A percentile compares a stretch with the other conserved stretches of the same genome.
phyloP scores from a whole-genome alignment of 495 filamentous ascomycete species.

The Apodospora peruviana region DNA sequence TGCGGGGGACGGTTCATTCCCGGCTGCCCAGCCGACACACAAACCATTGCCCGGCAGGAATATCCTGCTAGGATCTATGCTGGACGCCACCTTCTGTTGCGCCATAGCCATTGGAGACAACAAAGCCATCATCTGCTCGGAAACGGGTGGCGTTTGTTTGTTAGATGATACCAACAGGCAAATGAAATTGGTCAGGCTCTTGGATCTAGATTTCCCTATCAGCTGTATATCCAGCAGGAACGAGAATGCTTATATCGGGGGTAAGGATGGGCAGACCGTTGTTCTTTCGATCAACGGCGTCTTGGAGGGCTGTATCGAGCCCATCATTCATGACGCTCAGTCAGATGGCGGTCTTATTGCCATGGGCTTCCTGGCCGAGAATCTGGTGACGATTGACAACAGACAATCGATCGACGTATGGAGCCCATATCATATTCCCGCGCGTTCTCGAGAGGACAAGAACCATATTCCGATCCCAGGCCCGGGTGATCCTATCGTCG shows the following conservation, averaged over 20 bases:
- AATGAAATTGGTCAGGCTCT: conserved; percentile 60
- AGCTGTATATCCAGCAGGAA: conserved; percentile 52
- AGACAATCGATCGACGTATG: conserved; percentile 67
- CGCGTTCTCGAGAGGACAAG: conserved; percentile 19
- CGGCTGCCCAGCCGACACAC: conserved; percentile 28
- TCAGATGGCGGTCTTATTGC: conserved; percentile 43
- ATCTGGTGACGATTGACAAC: conserved; percentile 70
- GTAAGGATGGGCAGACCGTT: conserved; percentile 39
- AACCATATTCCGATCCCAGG: conserved; percentile 51
- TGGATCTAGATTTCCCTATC: conserved; percentile 57
- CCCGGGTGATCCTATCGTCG: conserved; percentile 73
- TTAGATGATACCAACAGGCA: conserved; percentile 71
- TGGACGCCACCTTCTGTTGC: conserved; percentile 77
- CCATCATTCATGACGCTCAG: conserved; percentile 21
- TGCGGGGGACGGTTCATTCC: conserved; percentile 31
- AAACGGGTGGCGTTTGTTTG: conserved; percentile 67
- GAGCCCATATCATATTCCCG: conserved; percentile 34
- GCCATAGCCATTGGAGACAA: conserved; percentile 67
- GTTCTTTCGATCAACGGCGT: conserved; percentile 36
- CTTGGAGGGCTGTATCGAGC: conserved; percentile 22
- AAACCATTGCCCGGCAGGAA: conserved; percentile 57
- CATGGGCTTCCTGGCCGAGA: conserved; percentile 62
- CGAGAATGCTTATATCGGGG: conserved; percentile 34
- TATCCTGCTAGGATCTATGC: conserved; percentile 68
- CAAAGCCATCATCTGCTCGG: conserved; percentile 65